phyloP scores from a whole-genome alignment of 2,329 filamentous ascomycete species.

The Calonectria crousiana region DNA sequence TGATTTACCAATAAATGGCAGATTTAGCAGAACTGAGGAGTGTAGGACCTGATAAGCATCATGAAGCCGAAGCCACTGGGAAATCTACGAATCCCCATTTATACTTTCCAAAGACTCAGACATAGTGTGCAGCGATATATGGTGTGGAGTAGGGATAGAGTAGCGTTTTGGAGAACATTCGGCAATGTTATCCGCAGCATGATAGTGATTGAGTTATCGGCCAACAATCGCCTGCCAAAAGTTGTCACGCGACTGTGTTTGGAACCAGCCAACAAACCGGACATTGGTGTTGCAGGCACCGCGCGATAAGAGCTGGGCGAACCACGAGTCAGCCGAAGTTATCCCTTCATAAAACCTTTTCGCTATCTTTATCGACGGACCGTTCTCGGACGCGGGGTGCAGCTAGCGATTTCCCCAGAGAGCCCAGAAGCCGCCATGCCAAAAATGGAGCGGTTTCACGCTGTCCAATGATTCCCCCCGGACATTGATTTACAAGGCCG shows the following conservation, averaged over 20 bases:
- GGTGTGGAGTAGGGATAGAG: background rate
- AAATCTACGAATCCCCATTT: background rate
- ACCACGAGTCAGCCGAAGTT: background rate
- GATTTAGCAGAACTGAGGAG: background rate
- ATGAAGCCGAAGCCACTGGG: background rate
- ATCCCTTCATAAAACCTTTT: background rate
- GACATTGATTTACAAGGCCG: background rate
- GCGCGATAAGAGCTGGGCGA: background rate
- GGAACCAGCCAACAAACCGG: background rate
- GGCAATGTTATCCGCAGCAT: conserved; percentile 2
- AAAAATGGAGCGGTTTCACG: background rate
- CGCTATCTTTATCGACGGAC: conserved; percentile 3
- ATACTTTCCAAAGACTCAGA: background rate
- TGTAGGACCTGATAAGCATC: background rate
- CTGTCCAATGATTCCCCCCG: background rate
- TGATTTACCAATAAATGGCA: background rate
- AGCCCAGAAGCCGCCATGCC: background rate
- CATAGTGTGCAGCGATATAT: background rate
- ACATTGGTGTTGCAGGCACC: background rate
- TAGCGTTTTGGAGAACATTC: background rate
- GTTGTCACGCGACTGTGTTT: background rate
- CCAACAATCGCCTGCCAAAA: background rate
- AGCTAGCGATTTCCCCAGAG: background rate
- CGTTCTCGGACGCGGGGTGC: background rate
- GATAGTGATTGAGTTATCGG: background rate